phyloP scores from a whole-genome alignment of 331 rosid genomes.

The Rhamnella rubrinervis region DNA sequence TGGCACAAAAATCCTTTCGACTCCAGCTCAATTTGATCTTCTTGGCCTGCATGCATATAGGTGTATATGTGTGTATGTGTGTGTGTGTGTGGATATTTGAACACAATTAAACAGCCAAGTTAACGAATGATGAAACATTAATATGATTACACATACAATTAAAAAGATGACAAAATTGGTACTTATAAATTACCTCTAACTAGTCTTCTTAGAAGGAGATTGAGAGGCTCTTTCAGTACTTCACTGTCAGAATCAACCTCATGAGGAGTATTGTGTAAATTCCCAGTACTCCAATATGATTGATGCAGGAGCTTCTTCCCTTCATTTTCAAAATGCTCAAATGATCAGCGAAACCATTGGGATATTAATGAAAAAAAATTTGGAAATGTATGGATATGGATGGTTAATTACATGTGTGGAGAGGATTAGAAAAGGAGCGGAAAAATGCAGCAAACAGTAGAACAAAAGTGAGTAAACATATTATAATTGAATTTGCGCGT shows the following conservation, averaged over 20 bases:
- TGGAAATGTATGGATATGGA: background rate
- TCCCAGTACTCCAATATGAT: constrained; percentile 5
- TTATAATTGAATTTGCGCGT: too few species aligned
- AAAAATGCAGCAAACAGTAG: constrained; percentile 15
- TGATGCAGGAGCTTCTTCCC: constrained; percentile 2
- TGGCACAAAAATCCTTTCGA: constrained; percentile 17
- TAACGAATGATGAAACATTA: too few species aligned
- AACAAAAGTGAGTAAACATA: background rate
- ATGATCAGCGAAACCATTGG: background rate
- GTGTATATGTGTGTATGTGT: too few species aligned
- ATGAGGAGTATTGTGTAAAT: background rate
- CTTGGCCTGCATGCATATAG: background rate
- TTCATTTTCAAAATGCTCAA: background rate
- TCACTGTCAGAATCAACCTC: background rate
- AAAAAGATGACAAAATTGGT: too few species aligned
- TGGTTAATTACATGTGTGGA: background rate
- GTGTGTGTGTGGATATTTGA: background rate
- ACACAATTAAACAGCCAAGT: background rate
- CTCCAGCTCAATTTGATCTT: constrained; percentile 13
- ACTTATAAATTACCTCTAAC: constrained; percentile 13
- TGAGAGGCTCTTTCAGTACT: constrained; percentile 4
- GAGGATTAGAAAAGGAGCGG: background rate
- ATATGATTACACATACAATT: too few species aligned
- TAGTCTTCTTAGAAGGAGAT: background rate
- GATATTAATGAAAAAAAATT: background rate